Percentiles rank a stretch among this genome's conserved stretches.
phyloP scores from a whole-genome alignment of 345 rosid species.

The Firmiana major region DNA sequence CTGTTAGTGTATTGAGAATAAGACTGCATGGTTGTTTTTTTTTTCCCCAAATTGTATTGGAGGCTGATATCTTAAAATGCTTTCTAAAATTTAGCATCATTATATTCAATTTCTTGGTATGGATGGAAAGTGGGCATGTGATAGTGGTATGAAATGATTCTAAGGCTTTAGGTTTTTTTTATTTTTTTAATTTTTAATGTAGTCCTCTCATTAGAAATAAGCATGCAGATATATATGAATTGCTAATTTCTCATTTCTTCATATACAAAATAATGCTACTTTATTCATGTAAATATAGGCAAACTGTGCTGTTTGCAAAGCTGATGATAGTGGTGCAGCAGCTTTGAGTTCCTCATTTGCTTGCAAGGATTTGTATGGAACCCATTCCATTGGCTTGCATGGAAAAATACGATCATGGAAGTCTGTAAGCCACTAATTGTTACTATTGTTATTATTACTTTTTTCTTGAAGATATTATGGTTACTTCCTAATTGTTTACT shows the following conservation, averaged over 20 bases:
- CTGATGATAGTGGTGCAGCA: slow-evolving; percentile 86
- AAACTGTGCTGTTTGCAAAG: slow-evolving; percentile 89
- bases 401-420: slow-evolving; percentile 97
- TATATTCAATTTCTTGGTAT: not conserved
- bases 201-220: not conserved
- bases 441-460: not conserved
- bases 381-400: slow-evolving; percentile 74
- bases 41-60: not conserved
- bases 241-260: not conserved
- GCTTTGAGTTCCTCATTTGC: slow-evolving; percentile 75
- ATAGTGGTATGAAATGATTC: not conserved
- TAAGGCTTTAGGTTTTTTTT: not conserved
- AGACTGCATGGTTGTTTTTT: no score
- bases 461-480: not conserved
- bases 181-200: not conserved
- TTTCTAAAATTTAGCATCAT: not conserved
- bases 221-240: not conserved
- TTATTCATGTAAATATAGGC: slow-evolving; percentile 50
- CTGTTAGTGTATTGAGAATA: not conserved
- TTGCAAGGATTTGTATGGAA: slow-evolving; percentile 86
- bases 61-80: not conserved
- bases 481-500: not conserved
- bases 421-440: slow-evolving; percentile 57
- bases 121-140: not conserved
- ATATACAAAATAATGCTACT: not conserved